phyloP scores from a whole-genome alignment of 257 asterid genomes.

The Leonotis leonurus region DNA sequence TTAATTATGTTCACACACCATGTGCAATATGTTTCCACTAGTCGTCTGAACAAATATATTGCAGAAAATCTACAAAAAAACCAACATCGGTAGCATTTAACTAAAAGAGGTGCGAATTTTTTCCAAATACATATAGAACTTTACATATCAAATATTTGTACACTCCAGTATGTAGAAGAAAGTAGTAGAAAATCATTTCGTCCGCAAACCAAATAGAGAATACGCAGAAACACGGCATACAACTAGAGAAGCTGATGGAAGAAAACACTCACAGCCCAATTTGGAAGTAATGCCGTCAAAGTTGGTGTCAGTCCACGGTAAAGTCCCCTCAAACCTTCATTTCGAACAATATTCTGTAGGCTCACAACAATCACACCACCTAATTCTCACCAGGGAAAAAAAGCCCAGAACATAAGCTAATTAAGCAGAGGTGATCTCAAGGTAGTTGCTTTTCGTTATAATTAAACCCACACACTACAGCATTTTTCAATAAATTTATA shows the following conservation, averaged over 20 bases:
- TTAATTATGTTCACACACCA: neutral
- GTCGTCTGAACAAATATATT: neutral
- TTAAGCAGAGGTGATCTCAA: neutral
- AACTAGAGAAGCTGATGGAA: neutral
- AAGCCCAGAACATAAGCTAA: constrained; percentile 10
- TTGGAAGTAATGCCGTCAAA: constrained; percentile 87
- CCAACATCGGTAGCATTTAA: neutral
- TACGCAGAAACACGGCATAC: neutral
- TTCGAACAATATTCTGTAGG: constrained; percentile 55
- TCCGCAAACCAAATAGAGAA: neutral
- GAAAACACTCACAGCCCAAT: constrained; percentile 87
- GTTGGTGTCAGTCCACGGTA: constrained; percentile 99
- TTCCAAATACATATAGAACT: neutral
- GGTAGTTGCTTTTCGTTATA: neutral
- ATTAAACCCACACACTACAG: neutral
- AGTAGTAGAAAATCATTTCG: neutral
- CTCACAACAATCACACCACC: constrained; percentile 82
- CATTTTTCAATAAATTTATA: neutral
- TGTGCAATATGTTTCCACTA: neutral
- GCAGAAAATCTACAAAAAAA: neutral
- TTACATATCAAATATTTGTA: neutral
- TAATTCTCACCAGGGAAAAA: constrained; percentile 32
- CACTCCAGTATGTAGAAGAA: neutral
- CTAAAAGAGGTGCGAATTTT: neutral
- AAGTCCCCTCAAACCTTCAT: constrained; percentile 83